Evolutionary conservation across 495 filamentous ascomycete species (phyloP).

Genomic region (Xylaria acuta): DNA sequence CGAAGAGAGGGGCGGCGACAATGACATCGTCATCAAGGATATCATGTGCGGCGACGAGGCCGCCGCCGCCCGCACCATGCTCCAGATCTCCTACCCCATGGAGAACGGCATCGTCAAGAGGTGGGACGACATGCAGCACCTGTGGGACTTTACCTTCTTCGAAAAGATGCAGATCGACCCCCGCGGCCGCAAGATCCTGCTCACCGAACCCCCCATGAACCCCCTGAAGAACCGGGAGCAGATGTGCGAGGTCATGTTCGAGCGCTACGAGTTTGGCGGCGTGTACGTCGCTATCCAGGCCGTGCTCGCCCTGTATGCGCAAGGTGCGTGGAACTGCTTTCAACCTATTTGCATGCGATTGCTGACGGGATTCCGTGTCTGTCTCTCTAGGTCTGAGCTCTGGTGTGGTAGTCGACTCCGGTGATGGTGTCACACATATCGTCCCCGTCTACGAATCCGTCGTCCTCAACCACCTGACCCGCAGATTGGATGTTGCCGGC

Average conservation of each 20-base stretch:
- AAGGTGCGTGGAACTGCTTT: slow-evolving; percentile 64
- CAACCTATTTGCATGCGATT: not conserved
- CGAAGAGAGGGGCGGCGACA: slow-evolving; percentile 72
- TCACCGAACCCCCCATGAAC: slow-evolving; percentile 98
- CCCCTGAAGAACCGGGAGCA: slow-evolving; percentile 92
- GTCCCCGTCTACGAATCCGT: slow-evolving; percentile 98
- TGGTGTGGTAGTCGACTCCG: slow-evolving; percentile 96
- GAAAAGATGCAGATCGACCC: slow-evolving; percentile 96
- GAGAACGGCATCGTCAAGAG: slow-evolving; percentile 99
- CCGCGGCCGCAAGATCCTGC: slow-evolving; percentile 91
- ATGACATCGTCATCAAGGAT: slow-evolving; percentile 81
- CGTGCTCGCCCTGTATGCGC: slow-evolving; percentile 95
- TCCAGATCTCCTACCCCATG: slow-evolving; percentile 99
- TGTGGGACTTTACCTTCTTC: slow-evolving; percentile 98
- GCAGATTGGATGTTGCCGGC: slow-evolving; percentile 91
- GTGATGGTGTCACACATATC: slow-evolving; percentile 97
- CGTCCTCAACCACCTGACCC: slow-evolving; percentile 95
- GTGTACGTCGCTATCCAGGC: slow-evolving; percentile 99
- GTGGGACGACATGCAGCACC: slow-evolving; percentile 99
- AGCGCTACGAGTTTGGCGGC: slow-evolving; percentile 92
- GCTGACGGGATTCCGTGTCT: slow-evolving; percentile 16
- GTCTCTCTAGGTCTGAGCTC: slow-evolving; percentile 77
- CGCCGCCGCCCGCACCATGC: slow-evolving; percentile 90
- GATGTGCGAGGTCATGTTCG: slow-evolving; percentile 99
- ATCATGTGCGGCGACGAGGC: slow-evolving; percentile 99